Conservation (phyloP, 129 eudicot species). For the Sambucus nigra region DNA sequence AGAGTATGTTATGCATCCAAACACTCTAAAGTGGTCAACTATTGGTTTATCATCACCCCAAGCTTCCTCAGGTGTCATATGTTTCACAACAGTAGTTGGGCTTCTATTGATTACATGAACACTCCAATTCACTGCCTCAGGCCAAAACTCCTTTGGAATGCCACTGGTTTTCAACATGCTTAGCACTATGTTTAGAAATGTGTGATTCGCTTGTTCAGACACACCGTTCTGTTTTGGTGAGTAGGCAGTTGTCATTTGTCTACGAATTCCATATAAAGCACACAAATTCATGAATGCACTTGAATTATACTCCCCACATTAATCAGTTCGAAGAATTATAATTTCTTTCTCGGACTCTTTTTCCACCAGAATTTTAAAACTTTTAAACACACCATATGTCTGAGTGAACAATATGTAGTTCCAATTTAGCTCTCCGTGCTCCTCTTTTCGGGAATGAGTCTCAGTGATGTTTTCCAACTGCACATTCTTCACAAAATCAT, state of each 20-base stretch:
- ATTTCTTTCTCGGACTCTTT: neutral
- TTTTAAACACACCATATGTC: neutral
- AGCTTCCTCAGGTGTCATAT: neutral
- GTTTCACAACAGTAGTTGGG: neutral
- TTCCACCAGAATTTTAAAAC: neutral
- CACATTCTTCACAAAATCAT: too few species aligned
- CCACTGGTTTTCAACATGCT: neutral
- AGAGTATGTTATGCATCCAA: too few species aligned
- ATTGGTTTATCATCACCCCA: too few species aligned
- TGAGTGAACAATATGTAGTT: too few species aligned
- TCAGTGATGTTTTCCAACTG: too few species aligned
- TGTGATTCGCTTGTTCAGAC: neutral
- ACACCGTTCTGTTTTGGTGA: neutral
- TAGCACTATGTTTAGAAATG: neutral
- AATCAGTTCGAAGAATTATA: neutral
- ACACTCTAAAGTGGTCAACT: too few species aligned
- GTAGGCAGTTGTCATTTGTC: neutral
- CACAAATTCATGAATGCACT: neutral
- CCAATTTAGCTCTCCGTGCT: too few species aligned
- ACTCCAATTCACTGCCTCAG: neutral
- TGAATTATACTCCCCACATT: constrained; percentile 1
- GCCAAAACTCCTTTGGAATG: neutral
- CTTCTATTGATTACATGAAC: neutral
- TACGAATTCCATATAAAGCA: neutral
- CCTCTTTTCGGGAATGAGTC: too few species aligned